A percentile compares a stretch with the other conserved stretches of the same genome.
Evolutionary conservation across 495 filamentous ascomycete genomes (phyloP).

Genomic region (Aspergillus incahuasiensis): DNA sequence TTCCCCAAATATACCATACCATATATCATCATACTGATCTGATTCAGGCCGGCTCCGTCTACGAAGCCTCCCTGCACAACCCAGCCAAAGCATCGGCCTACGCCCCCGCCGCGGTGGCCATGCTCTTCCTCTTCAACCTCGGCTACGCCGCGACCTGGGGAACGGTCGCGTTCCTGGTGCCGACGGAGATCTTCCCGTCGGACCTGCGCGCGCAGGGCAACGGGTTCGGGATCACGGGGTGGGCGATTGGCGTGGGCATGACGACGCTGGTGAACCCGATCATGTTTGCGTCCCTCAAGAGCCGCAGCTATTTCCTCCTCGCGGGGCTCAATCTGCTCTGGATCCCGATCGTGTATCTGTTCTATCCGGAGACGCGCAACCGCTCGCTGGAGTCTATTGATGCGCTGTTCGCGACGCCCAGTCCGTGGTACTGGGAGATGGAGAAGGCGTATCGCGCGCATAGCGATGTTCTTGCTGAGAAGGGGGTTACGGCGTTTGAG

Average conservation of each 20-base stretch:
- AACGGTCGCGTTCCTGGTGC: constrained; percentile 50
- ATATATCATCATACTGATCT: no score
- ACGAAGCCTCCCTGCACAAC: constrained; percentile 32
- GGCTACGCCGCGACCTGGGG: constrained; percentile 53
- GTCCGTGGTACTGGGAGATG: constrained; percentile 38
- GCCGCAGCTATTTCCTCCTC: constrained; percentile 51
- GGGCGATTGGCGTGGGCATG: constrained; percentile 54
- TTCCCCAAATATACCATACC: no score
- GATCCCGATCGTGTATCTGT: constrained; percentile 48
- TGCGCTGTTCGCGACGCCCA: constrained; percentile 42
- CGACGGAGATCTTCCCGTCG: constrained; percentile 50
- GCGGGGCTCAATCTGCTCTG: constrained; percentile 51
- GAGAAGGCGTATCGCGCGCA: constrained; percentile 31
- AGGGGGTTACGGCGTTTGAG: constrained; percentile 5
- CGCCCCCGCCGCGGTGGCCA: constrained; percentile 45
- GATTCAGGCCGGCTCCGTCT: constrained; percentile 32
- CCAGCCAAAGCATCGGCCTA: constrained; percentile 28
- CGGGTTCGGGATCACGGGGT: constrained; percentile 53
- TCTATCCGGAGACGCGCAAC: constrained; percentile 57
- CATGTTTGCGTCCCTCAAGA: constrained; percentile 40
- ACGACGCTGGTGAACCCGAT: constrained; percentile 52
- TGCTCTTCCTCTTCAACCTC: constrained; percentile 52
- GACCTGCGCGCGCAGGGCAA: constrained; percentile 52
- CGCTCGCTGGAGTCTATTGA: constrained; percentile 58
- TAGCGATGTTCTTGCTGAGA: constrained; percentile 29